Conservation (phyloP, 768 basidiomycete species). For the Tulasnella sp. region DNA sequence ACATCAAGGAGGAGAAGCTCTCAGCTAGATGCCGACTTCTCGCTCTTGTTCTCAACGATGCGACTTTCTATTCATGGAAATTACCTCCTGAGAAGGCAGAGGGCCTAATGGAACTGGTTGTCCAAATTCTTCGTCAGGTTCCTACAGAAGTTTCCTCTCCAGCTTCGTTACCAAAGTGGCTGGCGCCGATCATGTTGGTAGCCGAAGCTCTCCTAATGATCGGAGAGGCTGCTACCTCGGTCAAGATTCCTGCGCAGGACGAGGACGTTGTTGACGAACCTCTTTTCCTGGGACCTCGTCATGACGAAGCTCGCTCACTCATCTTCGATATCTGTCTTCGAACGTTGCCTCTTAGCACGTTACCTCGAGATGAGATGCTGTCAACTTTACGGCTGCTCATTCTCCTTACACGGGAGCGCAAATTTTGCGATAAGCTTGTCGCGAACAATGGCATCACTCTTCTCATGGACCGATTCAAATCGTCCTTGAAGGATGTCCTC, state of each 20-base stretch:
- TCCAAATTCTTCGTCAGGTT: constrained; percentile 45
- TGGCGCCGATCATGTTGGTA: constrained; percentile 72
- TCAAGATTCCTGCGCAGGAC: constrained; percentile 45
- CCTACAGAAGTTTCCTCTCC: constrained; percentile 32
- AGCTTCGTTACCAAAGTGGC: constrained; percentile 63
- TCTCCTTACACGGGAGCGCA: constrained; percentile 62
- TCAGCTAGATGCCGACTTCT: constrained; percentile 75
- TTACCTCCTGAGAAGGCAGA: constrained; percentile 36
- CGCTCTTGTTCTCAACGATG: constrained; percentile 69
- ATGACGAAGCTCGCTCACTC: constrained; percentile 44
- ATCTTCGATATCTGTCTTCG: constrained; percentile 68
- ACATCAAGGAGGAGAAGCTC: constrained; percentile 47
- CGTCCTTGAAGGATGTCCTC: constrained; percentile 37
- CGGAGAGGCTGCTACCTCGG: constrained; percentile 54
- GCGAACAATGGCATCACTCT: constrained; percentile 46
- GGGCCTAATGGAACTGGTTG: constrained; percentile 50
- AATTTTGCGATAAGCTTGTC: constrained; percentile 52
- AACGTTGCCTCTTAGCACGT: constrained; percentile 47
- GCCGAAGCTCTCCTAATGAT: constrained; percentile 70
- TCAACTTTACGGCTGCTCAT: constrained; percentile 74
- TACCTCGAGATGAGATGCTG: constrained; percentile 70
- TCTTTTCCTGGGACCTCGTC: constrained; percentile 41
- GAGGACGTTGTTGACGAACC: constrained; percentile 31
- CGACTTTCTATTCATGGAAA: constrained; percentile 39
- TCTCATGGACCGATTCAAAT: constrained; percentile 53